A percentile compares a stretch with the other conserved stretches of the same genome.
Conservation (phyloP, 2,329 filamentous ascomycete genomes). For the Parastagonospora nodorum region DNA sequence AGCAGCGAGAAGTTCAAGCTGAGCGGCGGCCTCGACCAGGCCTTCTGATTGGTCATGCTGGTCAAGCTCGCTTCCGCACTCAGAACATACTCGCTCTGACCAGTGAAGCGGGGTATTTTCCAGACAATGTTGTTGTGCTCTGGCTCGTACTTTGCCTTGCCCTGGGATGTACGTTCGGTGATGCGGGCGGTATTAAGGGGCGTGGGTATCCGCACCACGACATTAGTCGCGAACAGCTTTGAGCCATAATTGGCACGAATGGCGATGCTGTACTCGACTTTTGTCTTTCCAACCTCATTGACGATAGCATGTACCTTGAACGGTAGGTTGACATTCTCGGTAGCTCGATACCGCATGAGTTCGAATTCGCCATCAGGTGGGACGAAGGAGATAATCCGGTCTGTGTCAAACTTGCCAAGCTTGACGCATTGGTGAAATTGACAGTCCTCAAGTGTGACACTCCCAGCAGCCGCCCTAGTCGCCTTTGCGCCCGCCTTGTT, state of each 20-base stretch:
- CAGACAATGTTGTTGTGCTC: constrained; percentile 98
- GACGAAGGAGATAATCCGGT: constrained; percentile 95
- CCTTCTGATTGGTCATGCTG: constrained; percentile 97
- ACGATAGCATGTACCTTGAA: constrained; percentile 99
- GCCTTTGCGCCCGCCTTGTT: constrained; percentile 83
- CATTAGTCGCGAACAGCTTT: constrained; percentile 97
- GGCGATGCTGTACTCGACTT: constrained; percentile 97
- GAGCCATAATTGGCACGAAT: constrained; percentile 96
- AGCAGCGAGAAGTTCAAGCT: constrained; percentile 90
- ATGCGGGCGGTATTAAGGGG: constrained; percentile 96
- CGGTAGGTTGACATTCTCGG: constrained; percentile 96
- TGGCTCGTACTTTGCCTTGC: constrained; percentile 97
- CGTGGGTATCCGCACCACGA: constrained; percentile 90
- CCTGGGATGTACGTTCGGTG: constrained; percentile 89
- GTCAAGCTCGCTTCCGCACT: constrained; percentile 92
- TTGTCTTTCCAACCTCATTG: constrained; percentile 94
- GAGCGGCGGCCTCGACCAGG: constrained; percentile 91
- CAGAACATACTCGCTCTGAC: constrained; percentile 94
- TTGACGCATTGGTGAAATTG: constrained; percentile 99
- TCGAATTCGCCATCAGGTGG: constrained; percentile 98
- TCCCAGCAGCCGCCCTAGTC: constrained; percentile 92
- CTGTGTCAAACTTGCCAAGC: constrained; percentile 93
- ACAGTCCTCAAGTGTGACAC: constrained; percentile 94
- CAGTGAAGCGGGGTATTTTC: constrained; percentile 98
- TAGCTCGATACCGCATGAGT: constrained; percentile 97